Base-by-base conservation (phyloP, 148 eudicot genomes). In the Rhododendron mucronatum region DNA sequence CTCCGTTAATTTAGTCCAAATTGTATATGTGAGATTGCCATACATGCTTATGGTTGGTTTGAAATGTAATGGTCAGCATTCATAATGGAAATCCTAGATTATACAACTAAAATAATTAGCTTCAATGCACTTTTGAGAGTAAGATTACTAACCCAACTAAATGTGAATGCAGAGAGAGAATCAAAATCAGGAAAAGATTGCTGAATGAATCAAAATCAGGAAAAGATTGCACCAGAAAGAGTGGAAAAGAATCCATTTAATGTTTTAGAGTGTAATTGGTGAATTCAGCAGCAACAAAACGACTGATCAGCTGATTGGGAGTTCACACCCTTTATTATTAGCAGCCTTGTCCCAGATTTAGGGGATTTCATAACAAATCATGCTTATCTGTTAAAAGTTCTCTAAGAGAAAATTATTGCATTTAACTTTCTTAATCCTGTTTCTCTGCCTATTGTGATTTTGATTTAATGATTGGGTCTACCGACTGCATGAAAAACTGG, bases 161-260 rank as follows among this genome's bases (percentile, higher is more conserved):
- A 71, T 44, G 47, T 67, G 39, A 3, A 9, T 28, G 55, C 5
- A 15, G 45, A 6, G 45, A 41, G 45, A 41, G 7, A 41, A 41
- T 41, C 45, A 41, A 41, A 41, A 41, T 41, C 45, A 41, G 45
- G 45, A 41, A 41, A 39, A 39, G 41, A 39, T 39, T 39, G 89
- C 89, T 84, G 89, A 81, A 39, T 81, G 83, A n/a, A 87, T 47
- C 74, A 26, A 78, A 15, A 78, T 30, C 81, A 48, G 67, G 41
- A 18, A 84, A 71, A 50, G 73, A 69, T 39, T 35, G 47, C 75
- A 80, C 44, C 15, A 44, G 73, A 33, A 73, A 37, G 53, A 65
- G 30, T 45, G 4, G 26, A 48, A 37, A 35, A 16, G 55, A 87
- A 37, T 78, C 71, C 9, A 20, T 78, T 63, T 82, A 37, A 50